Base-by-base conservation (phyloP, 2,329 filamentous ascomycete species). In the Fusarium bactridioides region DNA sequence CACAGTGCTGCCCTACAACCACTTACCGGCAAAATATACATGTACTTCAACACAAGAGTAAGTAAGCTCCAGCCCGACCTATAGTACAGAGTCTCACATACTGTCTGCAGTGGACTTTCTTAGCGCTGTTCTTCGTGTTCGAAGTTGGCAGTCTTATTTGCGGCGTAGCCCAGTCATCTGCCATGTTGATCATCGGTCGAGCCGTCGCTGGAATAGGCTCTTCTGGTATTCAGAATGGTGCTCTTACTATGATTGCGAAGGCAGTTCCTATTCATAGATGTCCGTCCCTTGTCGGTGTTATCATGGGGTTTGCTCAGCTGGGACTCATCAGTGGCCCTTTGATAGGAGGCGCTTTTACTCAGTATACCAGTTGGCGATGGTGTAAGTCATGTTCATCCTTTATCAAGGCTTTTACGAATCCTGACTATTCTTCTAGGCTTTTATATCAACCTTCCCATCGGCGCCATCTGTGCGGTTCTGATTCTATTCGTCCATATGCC, bases 1-100 rank as follows among this genome's bases (percentile, higher is more conserved):
- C 29, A 53, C 58, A 88, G 85, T 64, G 82, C 84, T 47, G 82
- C 85, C 18, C 75, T 88, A 6, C 86, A 88, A 61, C 86, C 86
- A 4, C 79, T 89, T 21, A 83, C 84, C 0, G 88, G 87, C 4
- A 88, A 85, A 73, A 62, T 89, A 2, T 89, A 88, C 67, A 83
- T 76, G 10, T 78, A 78, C 61, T 78, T 77, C 44, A 78, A 74
- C 25, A 67, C 76, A 53, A 77, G 74, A 53, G 75, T 74, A 40
- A 27, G 27, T 16, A 13, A 21, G 19, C 18, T 77, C 5, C 78
- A 83, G 33, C 83, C 84, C 53, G 78, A 18, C 81, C 82, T 75
- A 80, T 80, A 27, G 5, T 63, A 29, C 44, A 35, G 38, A 7
- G 4, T 38, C 40, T 67, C 18, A 68, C 29, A 33, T 16, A 16